Percentiles rank a stretch among this genome's conserved stretches.
Evolutionary conservation across 2,329 filamentous ascomycete genomes (phyloP).

Genomic region (Dactylella cylindrospora): DNA sequence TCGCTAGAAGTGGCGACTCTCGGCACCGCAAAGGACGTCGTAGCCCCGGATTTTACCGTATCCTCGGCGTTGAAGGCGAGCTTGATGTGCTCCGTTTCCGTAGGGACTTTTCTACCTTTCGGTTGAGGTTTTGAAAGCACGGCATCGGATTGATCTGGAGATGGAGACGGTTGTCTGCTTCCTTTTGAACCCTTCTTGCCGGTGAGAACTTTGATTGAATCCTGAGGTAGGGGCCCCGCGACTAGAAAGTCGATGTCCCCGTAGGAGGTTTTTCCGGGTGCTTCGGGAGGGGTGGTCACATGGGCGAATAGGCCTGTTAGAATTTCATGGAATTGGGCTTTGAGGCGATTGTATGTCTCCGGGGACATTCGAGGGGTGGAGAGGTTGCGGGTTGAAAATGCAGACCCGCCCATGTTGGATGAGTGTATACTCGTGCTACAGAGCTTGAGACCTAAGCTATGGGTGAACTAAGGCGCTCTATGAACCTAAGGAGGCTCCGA

Average conservation of each 20-base stretch:
- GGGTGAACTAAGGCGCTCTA: too few relatives aligned
- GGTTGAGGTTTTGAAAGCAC: too few relatives aligned
- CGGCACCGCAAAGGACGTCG: slow-evolving; percentile 59
- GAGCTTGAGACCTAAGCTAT: too few relatives aligned
- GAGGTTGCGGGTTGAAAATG: slow-evolving; percentile 60
- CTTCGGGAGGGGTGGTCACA: slow-evolving; percentile 66
- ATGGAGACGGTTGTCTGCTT: too few relatives aligned
- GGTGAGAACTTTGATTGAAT: too few relatives aligned
- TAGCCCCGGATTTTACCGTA: slow-evolving; percentile 22
- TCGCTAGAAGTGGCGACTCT: too few relatives aligned
- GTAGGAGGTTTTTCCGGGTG: slow-evolving; percentile 66
- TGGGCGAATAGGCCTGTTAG: slow-evolving; percentile 59
- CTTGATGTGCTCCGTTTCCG: slow-evolving; percentile 11
- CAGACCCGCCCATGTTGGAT: slow-evolving; percentile 69
- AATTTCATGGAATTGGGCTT: slow-evolving; percentile 54
- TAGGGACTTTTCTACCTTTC: too few relatives aligned
- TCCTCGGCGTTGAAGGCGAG: slow-evolving; percentile 14
- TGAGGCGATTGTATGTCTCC: slow-evolving; percentile 60
- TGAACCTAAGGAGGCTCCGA: too few relatives aligned
- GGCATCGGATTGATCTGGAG: too few relatives aligned
- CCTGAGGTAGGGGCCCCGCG: slow-evolving; percentile 50
- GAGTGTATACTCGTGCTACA: too few relatives aligned
- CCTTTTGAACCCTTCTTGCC: too few relatives aligned
- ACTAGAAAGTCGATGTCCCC: slow-evolving; percentile 76
- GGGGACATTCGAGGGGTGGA: slow-evolving; percentile 67